phyloP scores from a whole-genome alignment of 2,329 filamentous ascomycete genomes.

The Claviceps paspali region DNA sequence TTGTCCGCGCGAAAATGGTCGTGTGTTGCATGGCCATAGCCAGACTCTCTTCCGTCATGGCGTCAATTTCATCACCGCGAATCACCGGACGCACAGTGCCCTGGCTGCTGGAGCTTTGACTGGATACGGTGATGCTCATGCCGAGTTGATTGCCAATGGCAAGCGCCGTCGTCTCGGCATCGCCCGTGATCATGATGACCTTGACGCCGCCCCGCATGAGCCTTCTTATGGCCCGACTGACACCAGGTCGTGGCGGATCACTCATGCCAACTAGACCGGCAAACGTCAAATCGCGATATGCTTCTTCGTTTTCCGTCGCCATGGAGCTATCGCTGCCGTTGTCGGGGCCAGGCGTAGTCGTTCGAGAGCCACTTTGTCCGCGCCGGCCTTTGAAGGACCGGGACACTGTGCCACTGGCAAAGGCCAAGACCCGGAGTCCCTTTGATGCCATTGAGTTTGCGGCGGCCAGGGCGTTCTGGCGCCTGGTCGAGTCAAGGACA shows the following conservation, averaged over 20 bases:
- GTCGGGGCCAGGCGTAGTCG: constrained; percentile 33
- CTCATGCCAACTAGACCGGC: constrained; percentile 93
- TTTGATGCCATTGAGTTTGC: constrained; percentile 79
- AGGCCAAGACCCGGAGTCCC: constrained; percentile 79
- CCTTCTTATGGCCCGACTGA: constrained; percentile 74
- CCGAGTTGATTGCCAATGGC: constrained; percentile 92
- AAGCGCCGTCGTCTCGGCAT: constrained; percentile 85
- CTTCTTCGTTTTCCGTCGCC: constrained; percentile 45
- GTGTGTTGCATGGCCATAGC: constrained; percentile 74
- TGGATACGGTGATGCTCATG: constrained; percentile 57
- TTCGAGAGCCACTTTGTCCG: constrained; percentile 25
- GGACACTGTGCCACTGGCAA: constrained; percentile 66
- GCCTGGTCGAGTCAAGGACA: constrained; percentile 61
- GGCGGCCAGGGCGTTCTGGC: constrained; percentile 59
- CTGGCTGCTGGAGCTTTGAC: constrained; percentile 36
- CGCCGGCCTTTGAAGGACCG: constrained; percentile 28
- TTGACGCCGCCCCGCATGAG: constrained; percentile 90
- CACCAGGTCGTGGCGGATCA: constrained; percentile 81
- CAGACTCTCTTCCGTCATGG: constrained; percentile 74
- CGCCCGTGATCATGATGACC: constrained; percentile 98
- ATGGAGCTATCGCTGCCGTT: constrained; percentile 22
- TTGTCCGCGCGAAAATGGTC: constrained; percentile 90
- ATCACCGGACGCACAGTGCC: constrained; percentile 57
- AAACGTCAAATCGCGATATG: constrained; percentile 74
- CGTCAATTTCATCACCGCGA: constrained; percentile 80